phyloP scores from a whole-genome alignment of 1,284 basidiomycete species.

The Albatrellus sp. region DNA sequence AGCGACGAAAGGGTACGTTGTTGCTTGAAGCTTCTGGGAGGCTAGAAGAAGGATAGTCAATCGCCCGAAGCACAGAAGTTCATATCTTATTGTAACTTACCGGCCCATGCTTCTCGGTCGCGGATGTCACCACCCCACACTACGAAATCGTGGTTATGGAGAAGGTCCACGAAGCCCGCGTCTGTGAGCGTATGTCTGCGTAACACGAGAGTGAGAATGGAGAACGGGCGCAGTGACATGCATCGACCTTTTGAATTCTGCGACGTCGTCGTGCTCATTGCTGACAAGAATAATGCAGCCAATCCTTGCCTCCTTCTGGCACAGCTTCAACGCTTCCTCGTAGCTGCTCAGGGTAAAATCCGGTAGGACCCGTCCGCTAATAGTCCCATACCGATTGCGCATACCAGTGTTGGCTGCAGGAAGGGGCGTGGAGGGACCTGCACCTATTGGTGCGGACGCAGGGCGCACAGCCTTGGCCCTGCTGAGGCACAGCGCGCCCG shows the following conservation, averaged over 20 bases:
- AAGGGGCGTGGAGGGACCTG: slow-evolving; percentile 12
- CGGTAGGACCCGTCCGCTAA: slow-evolving; percentile 46
- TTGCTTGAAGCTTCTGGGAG: slow-evolving; percentile 75
- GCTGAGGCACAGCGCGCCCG: slow-evolving; percentile 52
- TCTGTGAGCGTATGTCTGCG: slow-evolving; percentile 67
- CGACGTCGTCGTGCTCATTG: slow-evolving; percentile 81
- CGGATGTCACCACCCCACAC: slow-evolving; percentile 83
- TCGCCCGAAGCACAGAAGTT: background rate
- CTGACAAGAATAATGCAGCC: slow-evolving; percentile 81
- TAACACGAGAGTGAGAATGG: background rate
- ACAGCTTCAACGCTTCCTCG: slow-evolving; percentile 61
- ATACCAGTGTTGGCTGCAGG: slow-evolving; percentile 18
- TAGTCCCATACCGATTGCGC: slow-evolving; percentile 10
- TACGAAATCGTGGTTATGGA: slow-evolving; percentile 61
- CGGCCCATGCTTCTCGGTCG: slow-evolving; percentile 74
- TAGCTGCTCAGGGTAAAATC: slow-evolving; percentile 80
- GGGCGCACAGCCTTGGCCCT: slow-evolving; percentile 14
- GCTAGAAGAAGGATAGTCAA: slow-evolving; percentile 29
- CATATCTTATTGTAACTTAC: slow-evolving; percentile 29
- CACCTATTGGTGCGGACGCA: slow-evolving; percentile 8
- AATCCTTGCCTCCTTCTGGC: slow-evolving; percentile 63
- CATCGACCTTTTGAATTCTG: slow-evolving; percentile 68
- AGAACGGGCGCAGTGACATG: background rate
- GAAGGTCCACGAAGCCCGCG: slow-evolving; percentile 46
- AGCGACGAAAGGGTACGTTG: slow-evolving; percentile 86